phyloP scores from a whole-genome alignment of 495 filamentous ascomycete genomes.

The Barbatosphaeria neglecta region DNA sequence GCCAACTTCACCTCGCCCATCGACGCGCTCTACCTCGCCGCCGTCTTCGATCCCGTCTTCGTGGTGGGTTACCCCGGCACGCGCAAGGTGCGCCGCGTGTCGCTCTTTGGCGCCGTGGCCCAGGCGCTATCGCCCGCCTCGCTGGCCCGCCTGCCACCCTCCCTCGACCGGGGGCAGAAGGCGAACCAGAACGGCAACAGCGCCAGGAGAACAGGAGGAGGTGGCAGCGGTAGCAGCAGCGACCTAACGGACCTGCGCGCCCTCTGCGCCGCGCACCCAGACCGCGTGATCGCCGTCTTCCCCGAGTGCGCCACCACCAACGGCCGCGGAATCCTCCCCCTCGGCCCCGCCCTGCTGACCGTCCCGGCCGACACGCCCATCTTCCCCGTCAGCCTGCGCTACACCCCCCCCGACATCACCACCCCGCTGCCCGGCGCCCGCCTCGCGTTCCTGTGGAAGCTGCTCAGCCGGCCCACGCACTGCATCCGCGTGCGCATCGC shows the following conservation, averaged over 20 bases:
- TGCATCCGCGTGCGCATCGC: conserved; percentile 84
- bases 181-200: neutral
- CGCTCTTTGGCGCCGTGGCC: conserved; percentile 60
- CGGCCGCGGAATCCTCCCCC: conserved; percentile 75
- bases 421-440: conserved; percentile 73
- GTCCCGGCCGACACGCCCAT: conserved; percentile 55
- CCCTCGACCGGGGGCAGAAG: too few species aligned
- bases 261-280: conserved; percentile 55
- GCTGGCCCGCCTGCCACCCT: conserved; percentile 30
- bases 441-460: conserved; percentile 63
- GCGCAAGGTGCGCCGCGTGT: conserved; percentile 60
- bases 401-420: conserved; percentile 78
- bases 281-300: conserved; percentile 69
- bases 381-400: conserved; percentile 81
- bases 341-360: conserved; percentile 60
- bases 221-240: too few species aligned
- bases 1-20: conserved; percentile 84
- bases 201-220: too few species aligned
- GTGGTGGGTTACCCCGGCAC: conserved; percentile 66
- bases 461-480: conserved; percentile 77
- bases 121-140: conserved; percentile 56
- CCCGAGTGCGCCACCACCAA: conserved; percentile 93
- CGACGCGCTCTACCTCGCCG: conserved; percentile 89
- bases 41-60: conserved; percentile 93
- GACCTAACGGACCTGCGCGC: conserved; percentile 46